A percentile compares a stretch with the other conserved stretches of the same genome.
These are phyloP conservation scores for Penicillium sp. DNA, from an alignment of 2,329 filamentous ascomycete genomes.

Conservation along the genomic window DNA sequence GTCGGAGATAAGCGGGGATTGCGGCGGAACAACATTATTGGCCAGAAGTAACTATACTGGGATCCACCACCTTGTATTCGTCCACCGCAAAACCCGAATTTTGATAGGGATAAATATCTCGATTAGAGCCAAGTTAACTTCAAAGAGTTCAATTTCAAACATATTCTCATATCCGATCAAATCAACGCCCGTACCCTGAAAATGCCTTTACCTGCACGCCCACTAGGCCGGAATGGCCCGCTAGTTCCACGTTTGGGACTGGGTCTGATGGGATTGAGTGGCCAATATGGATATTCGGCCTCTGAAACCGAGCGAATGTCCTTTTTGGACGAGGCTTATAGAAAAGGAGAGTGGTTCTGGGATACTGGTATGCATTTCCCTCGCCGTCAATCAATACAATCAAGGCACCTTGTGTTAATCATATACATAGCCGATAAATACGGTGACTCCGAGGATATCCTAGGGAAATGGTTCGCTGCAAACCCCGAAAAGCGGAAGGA, in stretches of 20 bases:
- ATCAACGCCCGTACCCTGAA: not conserved
- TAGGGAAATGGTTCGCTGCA: conserved; percentile 54
- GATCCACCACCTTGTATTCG: not conserved
- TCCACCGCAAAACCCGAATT: conserved; percentile 17
- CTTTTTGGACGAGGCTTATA: conserved; percentile 51
- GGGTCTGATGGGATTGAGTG: conserved; percentile 34
- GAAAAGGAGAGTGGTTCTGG: conserved; percentile 51
- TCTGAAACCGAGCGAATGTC: conserved; percentile 50
- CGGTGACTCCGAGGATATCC: conserved; percentile 51
- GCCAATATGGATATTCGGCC: conserved; percentile 33
- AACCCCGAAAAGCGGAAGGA: conserved; percentile 49
- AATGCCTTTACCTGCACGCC: conserved; percentile 28
- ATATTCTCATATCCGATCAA: not conserved
- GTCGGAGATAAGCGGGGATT: conserved; percentile 13
- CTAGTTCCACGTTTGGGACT: conserved; percentile 32
- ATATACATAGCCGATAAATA: conserved; percentile 41
- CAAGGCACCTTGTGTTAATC: no score
- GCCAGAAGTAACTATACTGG: no score
- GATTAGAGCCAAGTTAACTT: not conserved
- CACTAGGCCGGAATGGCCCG: conserved; percentile 33
- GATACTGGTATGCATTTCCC: conserved; percentile 37
- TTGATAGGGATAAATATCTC: not conserved
- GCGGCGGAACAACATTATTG: conserved; percentile 15
- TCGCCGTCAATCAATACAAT: not conserved
- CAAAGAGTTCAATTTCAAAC: not conserved